These are phyloP conservation scores for Pseudohalonectria lignicola DNA, from an alignment of 2,329 filamentous ascomycete species.

Conservation along the genomic window DNA sequence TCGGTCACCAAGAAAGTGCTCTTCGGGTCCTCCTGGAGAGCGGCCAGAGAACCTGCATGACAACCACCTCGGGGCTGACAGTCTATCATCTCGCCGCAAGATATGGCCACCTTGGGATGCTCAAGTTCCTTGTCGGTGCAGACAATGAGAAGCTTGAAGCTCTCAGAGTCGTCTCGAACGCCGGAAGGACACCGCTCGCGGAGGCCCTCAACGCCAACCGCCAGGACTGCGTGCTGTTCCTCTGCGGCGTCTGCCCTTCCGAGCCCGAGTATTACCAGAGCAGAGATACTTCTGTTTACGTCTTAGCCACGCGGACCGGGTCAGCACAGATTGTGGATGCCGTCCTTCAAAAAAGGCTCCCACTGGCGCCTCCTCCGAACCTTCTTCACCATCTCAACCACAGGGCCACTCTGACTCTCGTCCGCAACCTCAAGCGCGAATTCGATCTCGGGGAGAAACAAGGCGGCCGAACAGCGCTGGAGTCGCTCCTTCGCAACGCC, in stretches of 20 bases:
- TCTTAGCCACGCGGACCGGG: background rate
- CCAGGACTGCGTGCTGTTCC: background rate
- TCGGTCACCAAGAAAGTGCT: background rate
- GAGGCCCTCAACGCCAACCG: background rate
- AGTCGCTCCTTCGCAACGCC: too few relatives aligned
- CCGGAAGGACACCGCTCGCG: background rate
- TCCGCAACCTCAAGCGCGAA: background rate
- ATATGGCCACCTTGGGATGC: background rate
- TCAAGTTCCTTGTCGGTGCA: background rate
- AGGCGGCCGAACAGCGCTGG: background rate
- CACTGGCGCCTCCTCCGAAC: background rate
- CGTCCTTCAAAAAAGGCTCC: background rate
- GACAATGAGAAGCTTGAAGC: background rate
- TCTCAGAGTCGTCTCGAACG: background rate
- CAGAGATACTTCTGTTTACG: background rate
- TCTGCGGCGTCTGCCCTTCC: background rate
- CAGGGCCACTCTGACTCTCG: background rate
- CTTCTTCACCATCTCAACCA: background rate
- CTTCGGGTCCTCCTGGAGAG: background rate
- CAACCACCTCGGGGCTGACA: background rate
- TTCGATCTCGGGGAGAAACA: background rate
- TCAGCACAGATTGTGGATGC: background rate
- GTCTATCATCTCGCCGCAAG: background rate
- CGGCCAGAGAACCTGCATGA: background rate
- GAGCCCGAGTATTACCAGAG: background rate